These are phyloP conservation scores for Eucalyptus caleyi DNA, from an alignment of 345 rosid species.

Conservation along the genomic window DNA sequence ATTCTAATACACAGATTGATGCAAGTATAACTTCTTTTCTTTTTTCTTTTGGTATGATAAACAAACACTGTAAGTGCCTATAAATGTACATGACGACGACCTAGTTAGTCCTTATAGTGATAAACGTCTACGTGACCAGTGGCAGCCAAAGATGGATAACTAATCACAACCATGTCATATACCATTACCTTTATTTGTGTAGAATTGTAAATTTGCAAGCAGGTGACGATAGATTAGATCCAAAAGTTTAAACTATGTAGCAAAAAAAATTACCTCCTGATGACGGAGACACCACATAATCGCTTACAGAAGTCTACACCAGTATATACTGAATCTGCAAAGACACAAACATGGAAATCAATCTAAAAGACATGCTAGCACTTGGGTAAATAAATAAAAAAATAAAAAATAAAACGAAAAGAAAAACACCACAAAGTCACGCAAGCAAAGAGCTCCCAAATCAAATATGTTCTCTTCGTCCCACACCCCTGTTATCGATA, in stretches of 20 bases:
- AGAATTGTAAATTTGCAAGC: background rate
- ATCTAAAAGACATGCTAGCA: background rate
- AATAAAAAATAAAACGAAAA: background rate
- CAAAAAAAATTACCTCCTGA: background rate
- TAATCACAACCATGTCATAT: background rate
- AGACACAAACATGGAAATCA: background rate
- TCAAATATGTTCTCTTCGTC: background rate
- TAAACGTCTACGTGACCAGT: background rate
- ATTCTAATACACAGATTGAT: background rate
- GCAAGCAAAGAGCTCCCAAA: background rate
- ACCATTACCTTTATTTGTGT: background rate
- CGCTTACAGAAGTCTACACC: conserved; percentile 99
- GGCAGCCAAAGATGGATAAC: background rate
- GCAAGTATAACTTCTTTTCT: background rate
- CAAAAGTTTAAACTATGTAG: background rate
- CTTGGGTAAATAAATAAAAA: background rate
- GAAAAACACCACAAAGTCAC: background rate
- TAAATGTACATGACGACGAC: background rate
- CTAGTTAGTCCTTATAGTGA: background rate
- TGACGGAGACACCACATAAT: conserved; percentile 93
- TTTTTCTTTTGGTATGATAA: background rate
- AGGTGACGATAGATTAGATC: background rate
- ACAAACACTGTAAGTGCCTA: background rate
- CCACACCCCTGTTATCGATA: background rate
- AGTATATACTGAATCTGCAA: conserved; percentile 82